Evolutionary conservation across 1,139 yeast genomes (phyloP), one percentile per base, ranked within the genome.

Genomic region (Geotrichum carabidarum): DNA sequence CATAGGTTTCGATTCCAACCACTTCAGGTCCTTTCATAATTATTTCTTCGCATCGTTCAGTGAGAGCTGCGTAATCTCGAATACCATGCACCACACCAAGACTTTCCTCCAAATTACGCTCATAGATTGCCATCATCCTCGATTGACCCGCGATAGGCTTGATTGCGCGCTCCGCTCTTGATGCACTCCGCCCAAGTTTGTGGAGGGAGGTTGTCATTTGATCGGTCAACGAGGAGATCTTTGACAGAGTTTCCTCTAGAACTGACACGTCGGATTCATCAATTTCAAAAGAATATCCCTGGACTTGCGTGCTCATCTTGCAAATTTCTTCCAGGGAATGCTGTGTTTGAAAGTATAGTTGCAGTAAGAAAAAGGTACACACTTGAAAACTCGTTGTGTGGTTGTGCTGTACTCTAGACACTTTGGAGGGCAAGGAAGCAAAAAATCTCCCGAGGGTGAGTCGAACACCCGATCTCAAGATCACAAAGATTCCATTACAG

Each of bases 261-360:
- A 90, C 90, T 2, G 89, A 83, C 48, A 88, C 83, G 63, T 89
- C 96, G 2, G 94, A 91, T 67, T 86, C 95, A 65, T 87, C 95
- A 63, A 50, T 58, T 60, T 45, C 45, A 6, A 52, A 42, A 11
- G 50, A 35, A 46, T 53, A 53, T 11, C 55, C 51, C 30, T 48
- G 55, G 11, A 53, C 45, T 44, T 47, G 50, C 14, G 50, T 12
- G 27, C 50, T 53, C 55, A 53, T 53, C 8, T 8, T 34, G 30
- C 15, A 11, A 11, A 12, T 11, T 30, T 27, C 46, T 34, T 31
- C 34, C 11, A 14, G 30, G 48, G 37, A 34, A 34, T 6, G 48
- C 15, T 14, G 22, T 27, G 34, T 5, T 22, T 34, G 36, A 34
- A 30, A 6, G 4, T 41, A 41, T 17, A 5, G 11, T 14, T 38